phyloP scores from a whole-genome alignment of 495 filamentous ascomycete genomes.

The Entonaema liquescens region DNA sequence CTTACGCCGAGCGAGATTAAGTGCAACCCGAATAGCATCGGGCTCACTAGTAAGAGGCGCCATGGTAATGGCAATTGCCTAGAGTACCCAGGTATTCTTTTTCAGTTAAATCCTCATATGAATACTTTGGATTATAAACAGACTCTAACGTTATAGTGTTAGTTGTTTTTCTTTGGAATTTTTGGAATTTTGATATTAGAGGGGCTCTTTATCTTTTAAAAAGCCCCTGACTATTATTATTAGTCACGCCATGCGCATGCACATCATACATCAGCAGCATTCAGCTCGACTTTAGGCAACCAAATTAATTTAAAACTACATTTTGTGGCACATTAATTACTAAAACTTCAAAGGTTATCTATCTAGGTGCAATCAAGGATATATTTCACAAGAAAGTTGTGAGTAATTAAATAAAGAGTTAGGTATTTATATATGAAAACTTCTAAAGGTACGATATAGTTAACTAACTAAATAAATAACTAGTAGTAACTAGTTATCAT shows the following conservation, averaged over 20 bases:
- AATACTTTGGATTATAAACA: background rate
- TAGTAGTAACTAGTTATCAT: no score
- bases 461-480: no score
- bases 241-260: background rate
- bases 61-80: constrained; percentile 41
- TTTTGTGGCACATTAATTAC: background rate
- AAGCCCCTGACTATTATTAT: background rate
- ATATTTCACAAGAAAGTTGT: background rate
- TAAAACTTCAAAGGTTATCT: no score
- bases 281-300: constrained; percentile 30
- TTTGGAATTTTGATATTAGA: background rate
- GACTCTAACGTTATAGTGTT: background rate
- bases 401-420: background rate
- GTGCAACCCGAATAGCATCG: constrained; percentile 53
- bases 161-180: background rate
- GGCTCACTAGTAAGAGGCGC: constrained; percentile 57
- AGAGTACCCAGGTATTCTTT: background rate
- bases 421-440: background rate
- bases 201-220: background rate
- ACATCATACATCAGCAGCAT: background rate
- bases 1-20: constrained; percentile 54
- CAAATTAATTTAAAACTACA: constrained; percentile 23
- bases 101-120: background rate
- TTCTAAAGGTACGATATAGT: no score
- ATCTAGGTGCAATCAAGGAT: background rate